These are phyloP conservation scores for Gossypium schwendimanii DNA, from an alignment of 441 rosid species.

Conservation along the genomic window DNA sequence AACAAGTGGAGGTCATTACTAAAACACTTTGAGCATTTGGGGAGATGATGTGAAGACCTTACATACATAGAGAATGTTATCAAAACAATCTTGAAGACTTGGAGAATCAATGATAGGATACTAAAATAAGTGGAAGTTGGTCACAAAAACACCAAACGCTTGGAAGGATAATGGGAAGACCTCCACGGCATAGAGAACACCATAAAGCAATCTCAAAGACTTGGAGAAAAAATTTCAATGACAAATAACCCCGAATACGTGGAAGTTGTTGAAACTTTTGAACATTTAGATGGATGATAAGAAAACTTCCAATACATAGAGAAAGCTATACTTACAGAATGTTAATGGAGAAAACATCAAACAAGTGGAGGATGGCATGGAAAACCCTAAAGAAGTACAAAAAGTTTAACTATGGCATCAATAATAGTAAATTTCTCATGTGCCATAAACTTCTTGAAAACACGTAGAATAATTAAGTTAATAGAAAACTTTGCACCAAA, in stretches of 20 bases:
- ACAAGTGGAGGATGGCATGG: background rate
- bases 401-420: background rate
- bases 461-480: background rate
- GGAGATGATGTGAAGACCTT: background rate
- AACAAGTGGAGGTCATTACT: background rate
- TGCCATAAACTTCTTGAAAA: background rate
- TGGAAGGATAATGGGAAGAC: background rate
- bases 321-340: background rate
- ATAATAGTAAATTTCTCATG: background rate
- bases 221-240: background rate
- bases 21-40: background rate
- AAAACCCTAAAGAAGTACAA: background rate
- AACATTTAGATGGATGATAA: background rate
- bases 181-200: background rate
- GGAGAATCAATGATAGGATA: background rate
- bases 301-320: background rate
- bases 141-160: background rate
- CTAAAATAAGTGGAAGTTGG: background rate
- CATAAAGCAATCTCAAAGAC: background rate
- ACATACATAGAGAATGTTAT: background rate
- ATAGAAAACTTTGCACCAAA: background rate
- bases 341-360: background rate
- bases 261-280: background rate
- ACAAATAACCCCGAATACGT: background rate
- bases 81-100: background rate